phyloP scores from a whole-genome alignment of 2,329 filamentous ascomycete genomes.

The Didymella glomerata region DNA sequence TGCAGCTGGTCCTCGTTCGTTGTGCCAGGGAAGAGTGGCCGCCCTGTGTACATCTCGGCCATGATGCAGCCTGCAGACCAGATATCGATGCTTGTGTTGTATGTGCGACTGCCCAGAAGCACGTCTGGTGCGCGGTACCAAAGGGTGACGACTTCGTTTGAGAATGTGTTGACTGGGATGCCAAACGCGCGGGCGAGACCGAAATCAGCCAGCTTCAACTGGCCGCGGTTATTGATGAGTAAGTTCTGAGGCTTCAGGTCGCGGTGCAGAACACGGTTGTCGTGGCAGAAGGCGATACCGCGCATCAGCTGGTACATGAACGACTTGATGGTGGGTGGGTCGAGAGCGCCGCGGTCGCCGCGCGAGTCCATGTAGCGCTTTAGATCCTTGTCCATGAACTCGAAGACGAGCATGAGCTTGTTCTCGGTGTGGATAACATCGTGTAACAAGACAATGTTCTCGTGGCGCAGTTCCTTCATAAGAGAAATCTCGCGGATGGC shows the following conservation, averaged over 20 bases:
- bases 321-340: conserved; percentile 91
- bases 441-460: conserved; percentile 96
- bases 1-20: conserved; percentile 98
- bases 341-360: conserved; percentile 87
- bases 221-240: conserved; percentile 89
- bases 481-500: conserved; percentile 98
- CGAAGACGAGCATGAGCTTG: conserved; percentile 99
- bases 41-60: conserved; percentile 98
- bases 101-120: conserved; percentile 89
- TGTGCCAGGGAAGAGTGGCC: conserved; percentile 94
- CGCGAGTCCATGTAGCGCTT: conserved; percentile 99
- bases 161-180: conserved; percentile 97
- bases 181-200: conserved; percentile 93
- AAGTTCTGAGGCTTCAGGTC: conserved; percentile 97
- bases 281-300: conserved; percentile 97
- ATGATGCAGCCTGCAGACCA: conserved; percentile 99
- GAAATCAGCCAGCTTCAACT: conserved; percentile 93
- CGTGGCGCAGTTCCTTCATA: conserved; percentile 99
- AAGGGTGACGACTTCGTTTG: conserved; percentile 95
- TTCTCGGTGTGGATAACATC: conserved; percentile 99
- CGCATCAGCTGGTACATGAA: conserved; percentile 98
- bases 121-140: conserved; percentile 99
- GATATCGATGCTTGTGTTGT: conserved; percentile 99
- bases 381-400: conserved; percentile 97
- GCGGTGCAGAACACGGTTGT: conserved; percentile 93